phyloP scores from a whole-genome alignment of 2,329 filamentous ascomycete species.

The Sporothrix globosa region DNA sequence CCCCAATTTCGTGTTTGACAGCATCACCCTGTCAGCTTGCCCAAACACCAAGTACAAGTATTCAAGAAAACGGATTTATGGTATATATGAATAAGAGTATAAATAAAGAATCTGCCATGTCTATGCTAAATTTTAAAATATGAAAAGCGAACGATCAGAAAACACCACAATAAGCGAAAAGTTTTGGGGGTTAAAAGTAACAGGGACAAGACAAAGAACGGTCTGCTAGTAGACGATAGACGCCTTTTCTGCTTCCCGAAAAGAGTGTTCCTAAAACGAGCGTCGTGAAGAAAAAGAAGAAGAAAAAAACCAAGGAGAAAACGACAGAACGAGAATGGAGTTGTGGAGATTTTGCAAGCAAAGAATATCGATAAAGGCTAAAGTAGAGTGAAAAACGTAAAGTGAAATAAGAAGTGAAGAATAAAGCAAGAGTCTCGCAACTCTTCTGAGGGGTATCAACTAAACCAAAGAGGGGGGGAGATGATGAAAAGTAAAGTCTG shows the following conservation, averaged over 20 bases:
- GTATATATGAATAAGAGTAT: neutral
- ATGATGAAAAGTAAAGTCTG: neutral
- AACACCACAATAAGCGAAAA: neutral
- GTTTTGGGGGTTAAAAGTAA: neutral
- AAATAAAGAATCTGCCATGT: neutral
- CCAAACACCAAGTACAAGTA: neutral
- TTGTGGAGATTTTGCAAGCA: neutral
- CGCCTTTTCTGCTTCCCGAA: neutral
- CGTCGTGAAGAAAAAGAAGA: neutral
- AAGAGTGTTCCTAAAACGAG: neutral
- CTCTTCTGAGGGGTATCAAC: conserved; percentile 30
- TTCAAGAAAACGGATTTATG: neutral
- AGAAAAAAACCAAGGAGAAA: neutral
- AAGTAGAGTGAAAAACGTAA: neutral
- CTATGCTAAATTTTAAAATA: neutral
- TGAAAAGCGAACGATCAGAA: neutral
- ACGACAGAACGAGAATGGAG: neutral
- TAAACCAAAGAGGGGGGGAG: conserved; percentile 25
- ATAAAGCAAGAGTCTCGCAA: neutral
- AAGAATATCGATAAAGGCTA: neutral
- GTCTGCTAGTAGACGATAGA: too few species aligned
- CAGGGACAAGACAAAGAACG: neutral
- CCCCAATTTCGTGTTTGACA: too few species aligned
- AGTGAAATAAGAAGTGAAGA: neutral
- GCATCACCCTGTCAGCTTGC: too few species aligned